Conservation (phyloP, 2,329 filamentous ascomycete species). For the Trichoderma citrinoviride region DNA sequence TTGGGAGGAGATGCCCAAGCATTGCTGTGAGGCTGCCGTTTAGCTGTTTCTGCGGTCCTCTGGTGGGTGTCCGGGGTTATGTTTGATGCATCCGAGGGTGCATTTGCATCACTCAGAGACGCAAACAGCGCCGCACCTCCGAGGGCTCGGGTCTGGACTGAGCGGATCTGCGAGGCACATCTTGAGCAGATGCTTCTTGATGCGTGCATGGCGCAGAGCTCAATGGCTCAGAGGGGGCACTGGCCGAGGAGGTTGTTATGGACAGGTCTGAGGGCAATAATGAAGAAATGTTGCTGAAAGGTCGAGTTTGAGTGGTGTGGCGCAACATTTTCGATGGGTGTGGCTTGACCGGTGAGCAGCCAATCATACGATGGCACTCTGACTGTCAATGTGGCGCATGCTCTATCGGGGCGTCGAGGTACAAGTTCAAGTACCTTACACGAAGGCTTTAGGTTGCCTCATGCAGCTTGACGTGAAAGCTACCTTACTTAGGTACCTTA, state of each 20-base stretch:
- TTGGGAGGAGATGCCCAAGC: not conserved
- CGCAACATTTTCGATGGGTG: constrained; percentile 7
- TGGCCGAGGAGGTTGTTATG: not conserved
- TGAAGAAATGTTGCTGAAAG: not conserved
- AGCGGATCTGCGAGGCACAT: constrained; percentile 34
- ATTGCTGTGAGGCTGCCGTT: not conserved
- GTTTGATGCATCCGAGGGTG: not conserved
- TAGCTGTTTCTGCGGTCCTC: not conserved
- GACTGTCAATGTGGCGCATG: not conserved
- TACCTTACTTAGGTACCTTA: too few species aligned
- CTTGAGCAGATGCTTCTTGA: constrained; percentile 37
- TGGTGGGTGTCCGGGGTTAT: not conserved
- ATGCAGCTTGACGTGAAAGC: too few species aligned
- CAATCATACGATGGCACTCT: constrained; percentile 7
- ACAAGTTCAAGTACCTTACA: not conserved
- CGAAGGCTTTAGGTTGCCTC: too few species aligned
- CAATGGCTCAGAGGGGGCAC: not conserved
- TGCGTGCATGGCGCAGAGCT: constrained; percentile 33
- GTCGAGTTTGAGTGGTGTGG: not conserved
- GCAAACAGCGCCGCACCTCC: constrained; percentile 29
- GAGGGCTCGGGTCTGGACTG: constrained; percentile 24
- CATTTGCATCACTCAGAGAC: constrained; percentile 25
- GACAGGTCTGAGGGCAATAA: not conserved
- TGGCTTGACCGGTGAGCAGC: constrained; percentile 20
- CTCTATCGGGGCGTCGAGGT: not conserved